Base-by-base conservation (phyloP, 371 early-diverging fungal genomes). In the Mortierella sp. region DNA sequence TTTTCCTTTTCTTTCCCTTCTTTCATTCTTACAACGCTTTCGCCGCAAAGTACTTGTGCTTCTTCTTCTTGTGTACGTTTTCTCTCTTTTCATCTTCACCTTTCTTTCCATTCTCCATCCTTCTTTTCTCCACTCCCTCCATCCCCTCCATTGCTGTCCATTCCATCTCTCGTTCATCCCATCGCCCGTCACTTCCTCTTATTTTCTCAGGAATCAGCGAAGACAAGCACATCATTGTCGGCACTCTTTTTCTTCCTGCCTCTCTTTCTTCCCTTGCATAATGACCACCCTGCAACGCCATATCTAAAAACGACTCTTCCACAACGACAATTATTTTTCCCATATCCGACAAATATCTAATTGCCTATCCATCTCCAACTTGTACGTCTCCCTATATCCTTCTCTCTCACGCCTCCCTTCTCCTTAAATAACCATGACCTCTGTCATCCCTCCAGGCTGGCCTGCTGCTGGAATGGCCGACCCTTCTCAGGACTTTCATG, bases 401-500 rank as follows among this genome's bases (percentile, higher is more conserved):
- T 13, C 51, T 8, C 34, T 48, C 59, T 26, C 71, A 31, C 21
- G 59, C 34, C 16, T 19, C 16, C 31, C 16, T 31, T 54, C 50
- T 5, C 10, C 51, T 31, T 61, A 61, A 61, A 61, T 31, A 50
- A 50, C 13, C 26, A 81, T 81, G 81, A 81, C 81, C 28, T 76
- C 81, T 37, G 69, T 81, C 44, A 73, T 81, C 31, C 76, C 71
- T 71, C 71, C 61, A 34, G 34, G 16, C 6, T 61, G 61, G 61
- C 61, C 61, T 19, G 61, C 26, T 28, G 57, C 61, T 16, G 31
- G 61, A 61, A 61, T 61, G 61, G 31, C 61, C 31, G 31, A 61
- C 19, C 6, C 61, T 13, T 19, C 61, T 0, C 61, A 61, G 61
- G 34, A 8, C 31, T 19, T 31, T 31, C 31, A 5, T 16, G 28